Conservation (phyloP, 2,329 filamentous ascomycete species). For the Nemania abortiva region DNA sequence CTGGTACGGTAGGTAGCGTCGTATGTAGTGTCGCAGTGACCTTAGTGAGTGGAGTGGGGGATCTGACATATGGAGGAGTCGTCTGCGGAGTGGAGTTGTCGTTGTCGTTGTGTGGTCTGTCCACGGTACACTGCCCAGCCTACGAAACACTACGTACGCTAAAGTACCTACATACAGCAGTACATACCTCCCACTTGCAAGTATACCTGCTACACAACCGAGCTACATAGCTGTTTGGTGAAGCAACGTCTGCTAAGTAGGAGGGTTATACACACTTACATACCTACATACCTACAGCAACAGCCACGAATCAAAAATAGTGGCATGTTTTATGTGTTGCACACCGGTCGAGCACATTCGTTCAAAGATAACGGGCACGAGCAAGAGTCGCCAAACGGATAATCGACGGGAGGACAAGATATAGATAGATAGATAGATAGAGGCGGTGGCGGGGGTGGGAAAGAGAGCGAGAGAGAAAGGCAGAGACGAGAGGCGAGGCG, state of each 20-base stretch:
- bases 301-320: conserved; percentile 19
- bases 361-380: conserved; percentile 5
- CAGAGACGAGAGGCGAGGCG: conserved; percentile 5
- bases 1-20: conserved; percentile 31
- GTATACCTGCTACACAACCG: neutral
- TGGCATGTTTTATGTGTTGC: conserved; percentile 26
- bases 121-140: neutral
- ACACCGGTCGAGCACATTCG: conserved; percentile 20
- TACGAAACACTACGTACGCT: no score
- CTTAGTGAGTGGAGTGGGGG: conserved; percentile 16
- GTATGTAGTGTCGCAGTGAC: neutral
- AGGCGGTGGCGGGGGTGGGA: neutral
- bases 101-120: neutral
- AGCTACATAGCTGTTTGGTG: conserved; percentile 10
- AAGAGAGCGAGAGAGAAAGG: no score
- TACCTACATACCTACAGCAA: neutral
- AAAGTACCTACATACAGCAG: no score
- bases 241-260: conserved; percentile 10
- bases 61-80: conserved; percentile 22
- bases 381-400: conserved; percentile 17
- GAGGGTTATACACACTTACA: no score
- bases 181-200: no score
- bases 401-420: conserved; percentile 2
- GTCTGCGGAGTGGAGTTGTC: conserved; percentile 2
- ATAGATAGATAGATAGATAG: neutral